Base-by-base conservation (phyloP, 2,329 filamentous ascomycete genomes). In the Ophiostoma angusticollis region DNA sequence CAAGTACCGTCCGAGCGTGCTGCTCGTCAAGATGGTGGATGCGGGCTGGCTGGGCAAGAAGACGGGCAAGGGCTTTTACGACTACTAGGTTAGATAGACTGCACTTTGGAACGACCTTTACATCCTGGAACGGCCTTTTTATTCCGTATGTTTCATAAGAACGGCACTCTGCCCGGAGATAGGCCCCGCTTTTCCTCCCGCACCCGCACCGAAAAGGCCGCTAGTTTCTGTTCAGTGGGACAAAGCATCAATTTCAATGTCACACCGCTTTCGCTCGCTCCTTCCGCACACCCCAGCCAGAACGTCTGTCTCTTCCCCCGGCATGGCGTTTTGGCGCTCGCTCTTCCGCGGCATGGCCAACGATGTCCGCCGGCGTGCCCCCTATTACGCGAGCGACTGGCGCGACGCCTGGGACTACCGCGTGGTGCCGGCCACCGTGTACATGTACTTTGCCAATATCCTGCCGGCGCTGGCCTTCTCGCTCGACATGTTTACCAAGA, bases 41-140 rank as follows among this genome's bases (percentile, higher is more conserved):
- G 91, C 91, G 14, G 91, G 91, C 2, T 98, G 91, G 91, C 55
- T 95, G 46, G 91, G 91, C 16, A 96, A 94, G 77, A 98, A 98
- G 75, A 83, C 76, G 51, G 87, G 89, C 18, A 95, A 91, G 64
- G 91, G 91, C 3, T 95, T 95, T 58, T 94, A 94, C 54, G 82
- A 91, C 42, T 93, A 94, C 58, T 85, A 59, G 29, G 16, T n/a
- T n/a, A n/a, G n/a, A n/a, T n/a, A n/a, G n/a, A n/a, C n/a, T n/a
- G n/a, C n/a, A n/a, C n/a, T n/a, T n/a, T n/a, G n/a, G n/a, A n/a
- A n/a, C n/a, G n/a, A n/a, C n/a, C n/a, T n/a, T n/a, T n/a, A n/a
- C n/a, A n/a, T n/a, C n/a, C n/a, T n/a, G n/a, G n/a, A n/a, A n/a
- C n/a, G n/a, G n/a, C n/a, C n/a, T n/a, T n/a, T n/a, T n/a, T n/a